Evolutionary conservation across 2,329 filamentous ascomycete genomes (phyloP).

Genomic region (Alternaria brassicae): DNA sequence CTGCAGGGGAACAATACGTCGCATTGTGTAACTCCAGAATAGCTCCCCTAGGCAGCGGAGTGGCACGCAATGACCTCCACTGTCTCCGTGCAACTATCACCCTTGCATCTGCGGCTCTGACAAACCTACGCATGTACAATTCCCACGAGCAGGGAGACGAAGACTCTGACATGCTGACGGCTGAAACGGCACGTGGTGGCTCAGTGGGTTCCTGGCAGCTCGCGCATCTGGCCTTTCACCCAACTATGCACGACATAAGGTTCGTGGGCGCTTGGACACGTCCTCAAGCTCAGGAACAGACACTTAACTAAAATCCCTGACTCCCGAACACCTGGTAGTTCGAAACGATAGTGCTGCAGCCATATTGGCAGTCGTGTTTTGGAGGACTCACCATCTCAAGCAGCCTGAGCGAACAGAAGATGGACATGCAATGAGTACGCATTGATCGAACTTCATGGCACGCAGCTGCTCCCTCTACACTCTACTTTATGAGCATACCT

Average conservation of each 20-base stretch:
- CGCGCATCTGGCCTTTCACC: neutral
- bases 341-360: neutral
- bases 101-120: neutral
- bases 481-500: neutral
- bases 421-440: neutral
- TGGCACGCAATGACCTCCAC: neutral
- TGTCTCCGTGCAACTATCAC: neutral
- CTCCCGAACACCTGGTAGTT: neutral
- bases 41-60: neutral
- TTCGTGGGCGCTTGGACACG: neutral
- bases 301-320: neutral
- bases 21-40: neutral
- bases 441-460: neutral
- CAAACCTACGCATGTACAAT: neutral
- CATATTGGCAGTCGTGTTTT: neutral
- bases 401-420: neutral
- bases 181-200: constrained; percentile 17
- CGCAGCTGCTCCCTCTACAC: neutral
- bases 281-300: neutral
- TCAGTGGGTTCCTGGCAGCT: constrained; percentile 1
- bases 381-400: neutral
- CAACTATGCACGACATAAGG: neutral
- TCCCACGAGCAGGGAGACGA: neutral
- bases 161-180: neutral
- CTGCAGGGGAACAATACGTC: neutral